Evolutionary conservation across 306 rosid genomes (phyloP), one percentile per base, ranked within the genome.

Genomic region (Fragaria vesca): DNA sequence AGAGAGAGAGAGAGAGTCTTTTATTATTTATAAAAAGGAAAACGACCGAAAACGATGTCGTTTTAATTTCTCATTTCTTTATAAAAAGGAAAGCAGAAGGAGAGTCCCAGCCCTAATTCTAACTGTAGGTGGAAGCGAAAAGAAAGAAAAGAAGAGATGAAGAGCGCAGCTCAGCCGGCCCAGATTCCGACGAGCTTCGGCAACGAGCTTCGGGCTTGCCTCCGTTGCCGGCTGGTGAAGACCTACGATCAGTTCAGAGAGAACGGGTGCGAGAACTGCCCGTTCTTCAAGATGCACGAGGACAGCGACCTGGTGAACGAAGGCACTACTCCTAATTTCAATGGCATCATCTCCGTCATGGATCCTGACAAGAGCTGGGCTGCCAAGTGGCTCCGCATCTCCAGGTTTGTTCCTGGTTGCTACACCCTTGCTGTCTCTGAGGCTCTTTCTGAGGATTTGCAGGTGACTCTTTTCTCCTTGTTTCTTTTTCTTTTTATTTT

Each of bases 391-490:
- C 79, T 95, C 80, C 89, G 97, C 77, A 91, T 92, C 52, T 97
- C 92, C 72, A 90, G 84, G 77, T 92, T 86, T 77, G 97, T 76
- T 77, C 97, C 97, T 65, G 97, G 98, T 36, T 91, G 92, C 79
- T 94, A 94, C 84, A 90, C 98, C 73, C 98, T 94, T 71, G 96
- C 98, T 50, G 97, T 94, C 84, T 94, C 98, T 8, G 98, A 94
- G 91, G 90, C 93, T 77, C 97, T 94, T 73, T 90, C 97, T 0
- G 98, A 94, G 83, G 98, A 94, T 69, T 78, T 94, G 90, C 95
- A 94, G 98, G 98, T 94, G 45, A 2, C 13, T 12, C 13, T 4
- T 12, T 2, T 47, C 13, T 4, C 17, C 8, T 47, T 47, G 2
- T 11, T 2, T 46, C 34, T 46, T 46, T 10, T 46, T 38, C 42